phyloP scores from a whole-genome alignment of 2,329 filamentous ascomycete genomes.

The Fusarium ambrosium region DNA sequence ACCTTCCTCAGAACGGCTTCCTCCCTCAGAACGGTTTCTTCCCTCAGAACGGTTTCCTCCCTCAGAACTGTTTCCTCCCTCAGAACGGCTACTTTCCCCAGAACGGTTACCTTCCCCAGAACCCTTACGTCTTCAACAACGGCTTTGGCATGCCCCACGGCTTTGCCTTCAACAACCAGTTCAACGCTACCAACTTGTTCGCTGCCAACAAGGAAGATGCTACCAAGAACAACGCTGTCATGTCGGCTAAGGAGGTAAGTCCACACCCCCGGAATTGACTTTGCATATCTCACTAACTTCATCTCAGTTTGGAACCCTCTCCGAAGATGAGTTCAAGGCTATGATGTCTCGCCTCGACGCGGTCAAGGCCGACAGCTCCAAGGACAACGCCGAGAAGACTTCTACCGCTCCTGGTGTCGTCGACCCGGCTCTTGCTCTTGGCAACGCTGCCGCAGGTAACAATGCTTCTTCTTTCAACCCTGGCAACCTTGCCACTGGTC shows the following conservation, averaged over 20 bases:
- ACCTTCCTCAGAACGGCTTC: background rate
- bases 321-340: background rate
- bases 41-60: background rate
- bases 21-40: background rate
- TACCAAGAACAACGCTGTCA: background rate
- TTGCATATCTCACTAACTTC: background rate
- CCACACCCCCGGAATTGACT: background rate
- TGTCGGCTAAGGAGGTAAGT: background rate
- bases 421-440: background rate
- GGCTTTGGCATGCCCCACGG: background rate
- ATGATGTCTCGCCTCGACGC: background rate
- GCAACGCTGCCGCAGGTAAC: background rate
- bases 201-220: background rate
- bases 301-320: background rate
- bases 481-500: background rate
- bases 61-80: no score
- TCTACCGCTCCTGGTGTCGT: background rate
- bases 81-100: background rate
- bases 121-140: background rate
- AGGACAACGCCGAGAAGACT: background rate
- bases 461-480: background rate
- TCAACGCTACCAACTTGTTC: background rate
- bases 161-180: background rate
- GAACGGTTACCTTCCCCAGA: background rate
- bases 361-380: background rate